These are phyloP conservation scores for Botrytis porri DNA, from an alignment of 2,329 filamentous ascomycete genomes.

Conservation along the genomic window DNA sequence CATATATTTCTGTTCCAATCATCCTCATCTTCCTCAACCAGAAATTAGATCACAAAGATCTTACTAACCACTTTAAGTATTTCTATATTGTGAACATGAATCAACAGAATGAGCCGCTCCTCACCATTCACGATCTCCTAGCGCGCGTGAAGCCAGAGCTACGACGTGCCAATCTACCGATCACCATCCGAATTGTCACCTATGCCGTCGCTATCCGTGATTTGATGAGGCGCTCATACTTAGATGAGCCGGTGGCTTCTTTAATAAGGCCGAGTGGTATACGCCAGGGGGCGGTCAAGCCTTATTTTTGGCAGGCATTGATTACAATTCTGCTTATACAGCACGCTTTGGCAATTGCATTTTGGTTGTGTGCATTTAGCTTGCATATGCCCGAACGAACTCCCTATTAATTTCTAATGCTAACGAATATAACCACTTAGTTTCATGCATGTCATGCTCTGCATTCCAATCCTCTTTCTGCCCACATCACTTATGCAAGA, in stretches of 20 bases:
- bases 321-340: not conserved
- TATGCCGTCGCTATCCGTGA: not conserved
- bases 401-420: not conserved
- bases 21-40: too few species aligned
- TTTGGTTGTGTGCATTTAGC: not conserved
- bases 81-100: not conserved
- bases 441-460: not conserved
- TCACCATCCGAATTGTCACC: not conserved
- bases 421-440: not conserved
- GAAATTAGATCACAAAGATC: too few species aligned
- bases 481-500: not conserved
- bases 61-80: not conserved
- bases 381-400: not conserved
- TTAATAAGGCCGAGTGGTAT: not conserved
- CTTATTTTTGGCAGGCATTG: not conserved
- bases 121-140: not conserved
- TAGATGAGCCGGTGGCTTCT: not conserved
- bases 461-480: not conserved
- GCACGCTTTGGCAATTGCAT: not conserved
- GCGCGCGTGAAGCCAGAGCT: not conserved
- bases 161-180: not conserved
- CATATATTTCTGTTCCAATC: not conserved
- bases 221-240: not conserved
- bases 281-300: not conserved
- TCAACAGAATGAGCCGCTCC: not conserved